Conservation (phyloP, 1,284 basidiomycete species). For the Apiotrichum sp. region DNA sequence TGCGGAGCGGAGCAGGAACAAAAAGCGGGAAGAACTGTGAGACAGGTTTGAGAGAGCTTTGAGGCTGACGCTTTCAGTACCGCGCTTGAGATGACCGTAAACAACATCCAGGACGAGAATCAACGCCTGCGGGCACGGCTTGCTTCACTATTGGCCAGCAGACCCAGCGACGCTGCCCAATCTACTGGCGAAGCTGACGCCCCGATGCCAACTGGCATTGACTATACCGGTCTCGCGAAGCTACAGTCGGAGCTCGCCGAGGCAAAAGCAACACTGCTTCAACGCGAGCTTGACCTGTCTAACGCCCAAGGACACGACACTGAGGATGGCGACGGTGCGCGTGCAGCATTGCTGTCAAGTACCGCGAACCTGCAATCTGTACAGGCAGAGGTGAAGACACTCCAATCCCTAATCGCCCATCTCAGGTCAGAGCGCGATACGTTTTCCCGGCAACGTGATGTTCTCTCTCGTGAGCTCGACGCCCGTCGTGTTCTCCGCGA, state of each 20-base stretch:
- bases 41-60: constrained; percentile 10
- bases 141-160: constrained; percentile 22
- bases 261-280: constrained; percentile 20
- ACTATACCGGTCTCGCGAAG: constrained; percentile 24
- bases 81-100: constrained; percentile 34
- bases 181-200: background rate
- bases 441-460: constrained; percentile 21
- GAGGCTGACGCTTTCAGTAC: constrained; percentile 22
- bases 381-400: constrained; percentile 24
- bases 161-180: background rate
- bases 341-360: constrained; percentile 12
- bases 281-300: constrained; percentile 20
- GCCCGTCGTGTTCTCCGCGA: constrained; percentile 17
- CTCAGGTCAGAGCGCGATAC: constrained; percentile 27
- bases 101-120: constrained; percentile 40
- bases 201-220: constrained; percentile 12
- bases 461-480: constrained; percentile 28
- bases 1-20: constrained; percentile 38
- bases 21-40: constrained; percentile 41
- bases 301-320: constrained; percentile 1
- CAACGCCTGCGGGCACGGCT: constrained; percentile 30
- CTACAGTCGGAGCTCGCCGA: constrained; percentile 28
- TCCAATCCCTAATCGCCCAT: constrained; percentile 27
- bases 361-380: constrained; percentile 5
- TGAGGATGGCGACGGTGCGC: constrained; percentile 11